Evolutionary conservation across 805 yeast species (phyloP), one percentile per base, ranked within the genome.

Genomic region (Cyberlindnera euphorbiiphila): DNA sequence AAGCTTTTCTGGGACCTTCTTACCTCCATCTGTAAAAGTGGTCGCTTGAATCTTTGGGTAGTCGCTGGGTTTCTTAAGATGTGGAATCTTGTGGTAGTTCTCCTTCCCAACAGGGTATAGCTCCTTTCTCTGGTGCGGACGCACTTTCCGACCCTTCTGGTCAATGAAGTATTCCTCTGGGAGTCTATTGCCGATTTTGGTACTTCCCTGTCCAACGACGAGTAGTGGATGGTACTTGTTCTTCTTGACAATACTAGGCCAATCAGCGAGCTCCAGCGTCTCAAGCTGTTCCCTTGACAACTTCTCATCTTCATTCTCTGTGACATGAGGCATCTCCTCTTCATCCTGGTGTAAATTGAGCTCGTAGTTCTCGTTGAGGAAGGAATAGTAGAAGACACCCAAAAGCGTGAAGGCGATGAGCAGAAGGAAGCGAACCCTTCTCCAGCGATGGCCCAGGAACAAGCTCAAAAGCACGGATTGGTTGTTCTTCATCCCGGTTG

Each of bases 141-240:
- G 40, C 13, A 54, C 29, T 23, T 20, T 54, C 25, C 22, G 46
- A 38, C 24, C 42, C 53, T 33, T 44, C 40, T 40, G 59, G 22
- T 48, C 32, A 3, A 18, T 8, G 10, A 53, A 38, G 40, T 56
- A 54, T 3, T 49, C 53, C 13, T 47, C 43, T 8, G 51, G 53
- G 6, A 50, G 29, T 5, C 28, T 19, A 13, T 31, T 23, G 15
- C 29, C 22, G 10, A 42, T 46, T 13, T 42, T 49, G 5, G 49
- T 41, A 0, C 41, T 32, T 6, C 43, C 35, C 2, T 33, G 27
- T 9, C 53, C 57, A 4, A 45, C 34, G 17, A 56, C 49, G 9
- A 65, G 29, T 5, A 66, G 15, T 3, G 72, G 72, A 39, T 60
- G 66, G 43, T 59, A 67, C 45, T 53, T 60, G 45, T 66, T 66